Base-by-base conservation (phyloP, 441 rosid genomes). In the Mallotus repandus region DNA sequence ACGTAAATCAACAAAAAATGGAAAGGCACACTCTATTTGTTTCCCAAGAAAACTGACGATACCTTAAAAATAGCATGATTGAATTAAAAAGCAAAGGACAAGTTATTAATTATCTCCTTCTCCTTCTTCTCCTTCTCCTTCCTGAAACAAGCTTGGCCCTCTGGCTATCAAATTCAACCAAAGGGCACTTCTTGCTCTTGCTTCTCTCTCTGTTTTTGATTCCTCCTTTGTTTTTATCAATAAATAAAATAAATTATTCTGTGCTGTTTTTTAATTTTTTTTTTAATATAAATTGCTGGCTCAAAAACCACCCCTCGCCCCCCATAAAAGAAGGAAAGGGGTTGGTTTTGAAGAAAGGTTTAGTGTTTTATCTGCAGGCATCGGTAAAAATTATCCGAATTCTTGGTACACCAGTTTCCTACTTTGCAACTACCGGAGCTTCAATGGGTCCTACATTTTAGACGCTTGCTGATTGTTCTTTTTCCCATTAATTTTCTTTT, bases 61-160 rank as follows among this genome's bases (percentile, higher is more conserved):
- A 88, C 89, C 92, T 87, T 70, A 80, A 74, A 82, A 83, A 82
- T 80, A 77, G 87, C 91, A 85, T 87, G 77, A 73, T 80, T 76
- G 81, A 60, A 73, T 59, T 45, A 46, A 14, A 15, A 35, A 8
- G 48, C 38, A n/a, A 12, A 49, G 7, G 45, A 61, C n/a, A 29
- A 53, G 29, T 52, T 29, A 38, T 38, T 38, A 38, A 8, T 63
- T n/a, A 54, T 54, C 9, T n/a, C 14, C 58, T 46, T 78, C 82
- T 77, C 14, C 58, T 46, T 78, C 58, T 46, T 78, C 82, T 77
- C 14, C 58, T 46, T 78, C 82, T 77, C 82, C 84, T 76, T 67
- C 78, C 69, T 21, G 78, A 65, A 79, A 73, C 53, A 69, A 66
- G 50, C 55, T 63, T 67, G 65, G 66, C 79, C 82, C 77, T 54